Percentiles rank a stretch among this genome's conserved stretches.
These are phyloP conservation scores for Ceriops decandra DNA, from an alignment of 345 rosid species.

Conservation along the genomic window DNA sequence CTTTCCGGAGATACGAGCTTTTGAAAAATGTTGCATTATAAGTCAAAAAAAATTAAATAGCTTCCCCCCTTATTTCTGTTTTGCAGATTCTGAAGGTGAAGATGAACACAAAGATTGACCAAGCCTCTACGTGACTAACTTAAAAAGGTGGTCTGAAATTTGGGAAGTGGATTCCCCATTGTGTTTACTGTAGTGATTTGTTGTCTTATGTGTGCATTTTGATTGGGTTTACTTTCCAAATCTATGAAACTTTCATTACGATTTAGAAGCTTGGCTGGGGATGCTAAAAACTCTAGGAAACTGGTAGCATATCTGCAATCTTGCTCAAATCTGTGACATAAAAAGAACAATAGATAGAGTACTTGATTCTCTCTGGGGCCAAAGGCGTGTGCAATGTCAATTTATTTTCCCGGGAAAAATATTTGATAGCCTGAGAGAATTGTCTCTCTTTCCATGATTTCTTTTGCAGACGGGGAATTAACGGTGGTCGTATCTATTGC, in stretches of 20 bases:
- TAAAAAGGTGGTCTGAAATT: constrained; percentile 7
- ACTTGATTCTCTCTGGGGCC: neutral
- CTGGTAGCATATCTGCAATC: no score
- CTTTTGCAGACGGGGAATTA: constrained; percentile 5
- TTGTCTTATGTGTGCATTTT: neutral
- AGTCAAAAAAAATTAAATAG: neutral
- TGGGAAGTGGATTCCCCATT: neutral
- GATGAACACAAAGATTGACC: constrained; percentile 47
- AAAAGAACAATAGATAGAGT: no score
- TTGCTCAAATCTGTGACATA: neutral
- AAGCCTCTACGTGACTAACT: neutral
- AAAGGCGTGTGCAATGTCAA: neutral
- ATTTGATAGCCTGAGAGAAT: neutral
- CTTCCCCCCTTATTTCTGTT: neutral
- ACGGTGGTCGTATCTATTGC: neutral
- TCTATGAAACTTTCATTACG: neutral
- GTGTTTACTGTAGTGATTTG: neutral
- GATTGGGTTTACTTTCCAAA: neutral
- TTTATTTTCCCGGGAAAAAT: neutral
- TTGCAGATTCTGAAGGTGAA: constrained; percentile 47
- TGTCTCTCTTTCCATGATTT: neutral
- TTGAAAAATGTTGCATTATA: neutral
- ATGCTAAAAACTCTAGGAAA: neutral
- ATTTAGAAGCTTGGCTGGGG: neutral
- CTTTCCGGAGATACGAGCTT: neutral